Base-by-base conservation (phyloP, 2,329 filamentous ascomycete species). In the Diplodia intermedia region DNA sequence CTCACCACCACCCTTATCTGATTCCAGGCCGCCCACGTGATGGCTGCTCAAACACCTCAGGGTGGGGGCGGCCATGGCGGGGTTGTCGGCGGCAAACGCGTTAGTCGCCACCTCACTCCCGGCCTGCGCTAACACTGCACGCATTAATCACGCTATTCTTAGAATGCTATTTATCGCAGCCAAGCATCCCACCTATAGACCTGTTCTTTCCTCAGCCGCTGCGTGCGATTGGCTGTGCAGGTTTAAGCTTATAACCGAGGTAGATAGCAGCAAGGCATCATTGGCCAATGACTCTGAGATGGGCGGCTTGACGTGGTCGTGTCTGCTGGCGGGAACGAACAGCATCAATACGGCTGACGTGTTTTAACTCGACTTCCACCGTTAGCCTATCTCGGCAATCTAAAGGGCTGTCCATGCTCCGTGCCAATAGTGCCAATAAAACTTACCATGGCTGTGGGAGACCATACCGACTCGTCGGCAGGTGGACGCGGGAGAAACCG, bases 21-120 rank as follows among this genome's bases (percentile, higher is more conserved):
- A 47, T n/a, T n/a, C 20, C 43, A 47, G 43, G 43, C 43, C 43
- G 3, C 43, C 43, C 43, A 47, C 43, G 43, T 47, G 43, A 47
- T n/a, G 43, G n/a, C 18, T 47, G 43, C 43, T 47, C 43, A 47
- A 47, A 47, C 43, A 47, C 43, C 43, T 47, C 7, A 20, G 20
- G 43, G 43, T 47, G 43, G 43, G 43, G 43, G 43, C 43, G 43
- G 43, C 43, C 7, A 47, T 47, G 43, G 43, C 43, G 43, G 43
- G n/a, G 43, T 47, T 47, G 43, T 47, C 43, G 43, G 43, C 43
- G 43, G 43, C 43, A 47, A 47, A n/a, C 43, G 43, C 43, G 43
- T 47, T 47, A 20, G n/a, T 47, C 43, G 43, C 43, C 43, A 47
- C 43, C 40, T 47, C 40, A 47, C 23, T 26, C 2, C 23, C 3